Conservation (phyloP, 345 rosid genomes). For the Leavenworthia alabamica region DNA sequence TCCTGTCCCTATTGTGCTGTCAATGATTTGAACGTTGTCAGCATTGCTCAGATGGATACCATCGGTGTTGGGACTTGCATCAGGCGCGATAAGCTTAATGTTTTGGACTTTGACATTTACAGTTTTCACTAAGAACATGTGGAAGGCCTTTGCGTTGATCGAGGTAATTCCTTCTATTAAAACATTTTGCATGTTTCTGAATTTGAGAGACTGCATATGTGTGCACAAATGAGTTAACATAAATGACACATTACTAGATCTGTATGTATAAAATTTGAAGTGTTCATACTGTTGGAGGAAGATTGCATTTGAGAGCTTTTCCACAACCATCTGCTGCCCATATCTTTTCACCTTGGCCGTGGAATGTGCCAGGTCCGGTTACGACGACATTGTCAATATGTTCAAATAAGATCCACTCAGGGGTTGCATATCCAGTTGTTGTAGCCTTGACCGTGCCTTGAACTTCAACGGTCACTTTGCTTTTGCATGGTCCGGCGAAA, state of each 20-base stretch:
- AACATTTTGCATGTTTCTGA: slow-evolving; percentile 30
- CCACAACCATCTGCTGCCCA: slow-evolving; percentile 46
- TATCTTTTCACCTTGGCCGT: slow-evolving; percentile 42
- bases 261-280: not conserved
- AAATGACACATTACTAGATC: not conserved
- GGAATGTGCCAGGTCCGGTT: slow-evolving; percentile 56
- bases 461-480: slow-evolving; percentile 36
- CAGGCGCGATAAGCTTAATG: slow-evolving; percentile 47
- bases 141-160: slow-evolving; percentile 46
- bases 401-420: slow-evolving; percentile 47
- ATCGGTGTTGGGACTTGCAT: slow-evolving; percentile 39
- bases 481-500: slow-evolving; percentile 55
- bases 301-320: slow-evolving; percentile 20
- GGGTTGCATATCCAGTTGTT: slow-evolving; percentile 25
- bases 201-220: slow-evolving; percentile 41
- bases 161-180: slow-evolving; percentile 33
- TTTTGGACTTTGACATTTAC: slow-evolving; percentile 13
- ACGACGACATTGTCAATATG: slow-evolving; percentile 34
- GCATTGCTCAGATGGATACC: slow-evolving; percentile 32
- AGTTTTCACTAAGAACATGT: too few relatives aligned
- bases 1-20: slow-evolving; percentile 23
- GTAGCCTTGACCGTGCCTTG: slow-evolving; percentile 43
- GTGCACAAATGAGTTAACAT: not conserved
- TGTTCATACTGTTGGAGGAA: slow-evolving; percentile 41
- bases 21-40: slow-evolving; percentile 12